These are phyloP conservation scores for Gracilaria caudata DNA, from an alignment of 23 red algal genomes.

Conservation along the genomic window DNA sequence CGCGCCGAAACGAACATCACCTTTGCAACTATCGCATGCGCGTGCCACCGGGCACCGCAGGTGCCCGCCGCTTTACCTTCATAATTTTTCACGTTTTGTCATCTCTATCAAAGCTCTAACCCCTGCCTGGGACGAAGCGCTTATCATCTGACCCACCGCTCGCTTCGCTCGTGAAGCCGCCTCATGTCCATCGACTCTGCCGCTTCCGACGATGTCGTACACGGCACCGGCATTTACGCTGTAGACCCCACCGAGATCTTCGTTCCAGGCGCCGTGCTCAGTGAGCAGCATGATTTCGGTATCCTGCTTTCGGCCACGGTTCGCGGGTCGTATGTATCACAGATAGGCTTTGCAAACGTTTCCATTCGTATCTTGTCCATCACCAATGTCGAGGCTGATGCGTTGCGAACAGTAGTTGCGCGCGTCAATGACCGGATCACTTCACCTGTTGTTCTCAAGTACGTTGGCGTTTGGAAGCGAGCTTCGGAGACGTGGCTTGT, in stretches of 20 bases:
- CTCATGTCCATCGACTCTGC: neutral
- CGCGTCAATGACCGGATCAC: neutral
- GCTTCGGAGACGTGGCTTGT: conserved; percentile 56
- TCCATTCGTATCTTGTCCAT: conserved; percentile 53
- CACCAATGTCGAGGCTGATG: neutral
- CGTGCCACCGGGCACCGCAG: too few species aligned
- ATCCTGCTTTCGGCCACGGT: conserved; percentile 43
- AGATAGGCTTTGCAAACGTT: conserved; percentile 25
- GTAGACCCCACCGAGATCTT: conserved; percentile 32
- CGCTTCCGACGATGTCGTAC: neutral
- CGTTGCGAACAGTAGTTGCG: neutral
- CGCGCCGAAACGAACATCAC: too few species aligned
- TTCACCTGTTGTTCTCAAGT: neutral
- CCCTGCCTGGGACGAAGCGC: too few species aligned
- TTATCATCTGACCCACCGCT: too few species aligned
- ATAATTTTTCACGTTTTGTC: too few species aligned
- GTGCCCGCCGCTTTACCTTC: too few species aligned
- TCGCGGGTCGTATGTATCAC: neutral
- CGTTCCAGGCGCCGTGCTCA: conserved; percentile 17
- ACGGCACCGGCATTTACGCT: conserved; percentile 2
- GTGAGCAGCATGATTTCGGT: conserved; percentile 54
- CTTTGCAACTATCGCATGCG: too few species aligned
- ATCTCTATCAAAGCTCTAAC: too few species aligned
- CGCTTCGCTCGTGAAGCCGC: neutral
- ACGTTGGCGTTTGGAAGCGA: conserved; percentile 41